These are phyloP conservation scores for Rhizophora apiculata DNA, from an alignment of 345 rosid genomes.

Conservation along the genomic window DNA sequence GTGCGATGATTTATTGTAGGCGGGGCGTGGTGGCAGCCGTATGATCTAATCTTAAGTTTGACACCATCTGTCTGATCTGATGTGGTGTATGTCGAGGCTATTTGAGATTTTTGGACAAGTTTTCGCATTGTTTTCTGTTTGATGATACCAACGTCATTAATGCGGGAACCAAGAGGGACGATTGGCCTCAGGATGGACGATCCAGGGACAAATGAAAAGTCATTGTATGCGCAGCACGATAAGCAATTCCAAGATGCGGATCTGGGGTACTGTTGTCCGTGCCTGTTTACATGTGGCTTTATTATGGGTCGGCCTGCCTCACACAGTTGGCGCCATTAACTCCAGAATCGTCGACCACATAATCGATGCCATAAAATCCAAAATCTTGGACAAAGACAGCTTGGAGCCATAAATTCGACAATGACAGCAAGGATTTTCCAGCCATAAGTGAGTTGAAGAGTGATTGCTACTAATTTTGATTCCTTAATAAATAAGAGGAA, in stretches of 20 bases:
- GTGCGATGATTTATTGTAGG: constrained; percentile 33
- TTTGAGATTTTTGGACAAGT: constrained; percentile 10
- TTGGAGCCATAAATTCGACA: not conserved
- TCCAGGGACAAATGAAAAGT: not conserved
- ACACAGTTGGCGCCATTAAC: not conserved
- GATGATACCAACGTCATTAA: constrained; percentile 2
- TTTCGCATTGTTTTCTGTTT: not conserved
- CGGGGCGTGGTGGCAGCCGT: constrained; percentile 27
- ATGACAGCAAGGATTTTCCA: constrained; percentile 13
- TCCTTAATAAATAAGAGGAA: no score
- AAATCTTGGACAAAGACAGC: no score
- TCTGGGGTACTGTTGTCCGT: not conserved
- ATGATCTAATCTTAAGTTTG: constrained; percentile 16
- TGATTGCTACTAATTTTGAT: not conserved
- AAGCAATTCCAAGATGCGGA: constrained; percentile 14
- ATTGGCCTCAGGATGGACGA: constrained; percentile 11
- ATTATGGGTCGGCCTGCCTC: not conserved
- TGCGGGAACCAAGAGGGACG: constrained; percentile 15
- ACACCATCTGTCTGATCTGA: constrained; percentile 24
- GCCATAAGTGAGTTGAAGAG: not conserved
- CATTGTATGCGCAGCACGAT: constrained; percentile 7
- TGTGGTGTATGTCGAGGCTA: constrained; percentile 1
- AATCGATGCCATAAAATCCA: no score
- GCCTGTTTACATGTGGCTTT: not conserved
- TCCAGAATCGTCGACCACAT: not conserved